These are phyloP conservation scores for Kluyveromyces wickerhamii DNA, from an alignment of 805 yeast genomes.

Conservation along the genomic window DNA sequence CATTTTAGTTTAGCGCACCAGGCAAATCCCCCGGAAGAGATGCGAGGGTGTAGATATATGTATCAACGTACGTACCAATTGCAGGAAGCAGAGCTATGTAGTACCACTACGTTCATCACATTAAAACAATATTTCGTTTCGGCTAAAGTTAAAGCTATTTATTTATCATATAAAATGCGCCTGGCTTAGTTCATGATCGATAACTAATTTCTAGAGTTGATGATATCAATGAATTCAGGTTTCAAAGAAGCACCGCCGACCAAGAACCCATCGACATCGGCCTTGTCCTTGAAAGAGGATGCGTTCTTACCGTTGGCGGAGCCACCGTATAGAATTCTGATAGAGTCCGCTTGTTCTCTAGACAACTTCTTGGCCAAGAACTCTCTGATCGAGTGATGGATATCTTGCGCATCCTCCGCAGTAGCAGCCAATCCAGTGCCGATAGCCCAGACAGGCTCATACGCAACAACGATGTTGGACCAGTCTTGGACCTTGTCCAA, in stretches of 20 bases:
- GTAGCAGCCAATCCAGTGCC: constrained; percentile 99
- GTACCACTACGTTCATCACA: no score
- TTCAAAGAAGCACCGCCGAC: constrained; percentile 99
- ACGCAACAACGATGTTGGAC: constrained; percentile 88
- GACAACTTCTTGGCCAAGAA: constrained; percentile 75
- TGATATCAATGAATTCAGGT: constrained; percentile 94
- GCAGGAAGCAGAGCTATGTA: no score
- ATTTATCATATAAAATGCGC: no score
- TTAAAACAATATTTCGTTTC: no score
- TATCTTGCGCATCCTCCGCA: constrained; percentile 94
- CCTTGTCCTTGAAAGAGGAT: constrained; percentile 79
- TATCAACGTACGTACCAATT: no score
- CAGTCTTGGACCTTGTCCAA: constrained; percentile 77
- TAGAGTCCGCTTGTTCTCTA: constrained; percentile 61
- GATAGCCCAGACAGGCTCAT: constrained; percentile 99
- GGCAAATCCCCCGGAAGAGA: no score
- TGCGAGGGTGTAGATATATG: no score
- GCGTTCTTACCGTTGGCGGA: constrained; percentile 95
- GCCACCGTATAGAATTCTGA: constrained; percentile 97
- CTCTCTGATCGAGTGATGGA: constrained; percentile 82
- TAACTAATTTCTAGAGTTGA: constrained; percentile 87
- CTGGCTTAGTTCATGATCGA: no score
- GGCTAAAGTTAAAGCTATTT: no score
- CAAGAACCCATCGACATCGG: constrained; percentile 95
- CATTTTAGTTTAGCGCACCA: constrained; percentile 55